Percentiles rank a stretch among this genome's conserved stretches.
Conservation (phyloP, 2,329 filamentous ascomycete genomes). For the Ophiostoma australiae region DNA sequence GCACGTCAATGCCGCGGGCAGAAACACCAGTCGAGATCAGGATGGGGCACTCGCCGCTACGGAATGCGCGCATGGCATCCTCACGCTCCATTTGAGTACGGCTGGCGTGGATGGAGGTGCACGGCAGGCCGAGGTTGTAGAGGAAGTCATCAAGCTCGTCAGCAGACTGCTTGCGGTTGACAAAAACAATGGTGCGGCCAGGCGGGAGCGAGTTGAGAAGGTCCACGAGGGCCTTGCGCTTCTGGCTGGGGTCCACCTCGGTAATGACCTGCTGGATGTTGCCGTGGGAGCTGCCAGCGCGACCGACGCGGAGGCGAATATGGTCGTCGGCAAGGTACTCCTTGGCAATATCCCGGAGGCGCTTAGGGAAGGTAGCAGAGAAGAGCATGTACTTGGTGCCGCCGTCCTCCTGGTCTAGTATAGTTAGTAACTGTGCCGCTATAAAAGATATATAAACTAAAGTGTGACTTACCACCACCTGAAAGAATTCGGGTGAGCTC, state of each 20-base stretch:
- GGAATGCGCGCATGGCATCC: constrained; percentile 83
- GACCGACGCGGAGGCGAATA: constrained; percentile 78
- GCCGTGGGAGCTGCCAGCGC: constrained; percentile 72
- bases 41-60: constrained; percentile 67
- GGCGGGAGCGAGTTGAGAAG: constrained; percentile 66
- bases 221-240: constrained; percentile 66
- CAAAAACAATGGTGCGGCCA: constrained; percentile 80
- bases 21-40: constrained; percentile 81
- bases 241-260: constrained; percentile 59
- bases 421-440: background rate
- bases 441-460: background rate
- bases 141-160: constrained; percentile 85
- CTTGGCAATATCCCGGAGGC: constrained; percentile 68
- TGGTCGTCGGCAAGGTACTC: constrained; percentile 69
- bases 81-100: constrained; percentile 89
- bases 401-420: constrained; percentile 65
- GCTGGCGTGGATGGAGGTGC: constrained; percentile 81
- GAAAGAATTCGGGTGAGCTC: constrained; percentile 71
- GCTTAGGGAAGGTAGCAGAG: constrained; percentile 87
- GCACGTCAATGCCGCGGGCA: constrained; percentile 83
- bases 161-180: constrained; percentile 71
- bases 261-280: constrained; percentile 80
- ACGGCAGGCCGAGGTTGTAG: constrained; percentile 73
- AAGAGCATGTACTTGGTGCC: constrained; percentile 74
- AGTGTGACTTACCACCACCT: constrained; percentile 63